A percentile compares a stretch with the other conserved stretches of the same genome.
Conservation (phyloP, 306 rosid species). For the Datisca glomerata region DNA sequence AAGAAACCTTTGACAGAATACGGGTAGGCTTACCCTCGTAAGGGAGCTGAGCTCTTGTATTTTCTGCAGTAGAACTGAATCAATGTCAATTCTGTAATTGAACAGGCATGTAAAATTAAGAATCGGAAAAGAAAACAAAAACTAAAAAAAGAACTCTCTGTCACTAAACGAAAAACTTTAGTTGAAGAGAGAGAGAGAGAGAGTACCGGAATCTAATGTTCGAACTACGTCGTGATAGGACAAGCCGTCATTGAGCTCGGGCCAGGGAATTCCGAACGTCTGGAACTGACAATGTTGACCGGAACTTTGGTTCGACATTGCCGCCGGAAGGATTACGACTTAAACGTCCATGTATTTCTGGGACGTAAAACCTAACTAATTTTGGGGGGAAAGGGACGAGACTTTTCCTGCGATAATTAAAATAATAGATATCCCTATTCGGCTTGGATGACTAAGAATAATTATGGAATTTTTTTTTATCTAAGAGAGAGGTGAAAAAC, state of each 20-base stretch:
- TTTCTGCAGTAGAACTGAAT: constrained; percentile 64
- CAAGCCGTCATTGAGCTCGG: constrained; percentile 75
- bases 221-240: constrained; percentile 63
- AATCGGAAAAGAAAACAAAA: neutral
- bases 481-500: too few species aligned
- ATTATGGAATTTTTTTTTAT: too few species aligned
- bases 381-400: too few species aligned
- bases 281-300: too few species aligned
- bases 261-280: constrained; percentile 54
- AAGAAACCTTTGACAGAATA: neutral
- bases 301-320: too few species aligned
- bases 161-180: neutral
- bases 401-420: too few species aligned
- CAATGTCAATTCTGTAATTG: constrained; percentile 38
- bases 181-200: constrained; percentile 5
- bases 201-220: constrained; percentile 47
- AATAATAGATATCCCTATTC: too few species aligned
- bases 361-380: too few species aligned
- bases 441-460: too few species aligned
- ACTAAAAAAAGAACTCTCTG: neutral
- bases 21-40: constrained; percentile 45
- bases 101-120: constrained; percentile 2
- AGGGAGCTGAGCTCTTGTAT: constrained; percentile 71
- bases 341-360: too few species aligned
- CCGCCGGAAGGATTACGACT: too few species aligned